These are phyloP conservation scores for Salix koriyanagi DNA, from an alignment of 345 rosid genomes.

Conservation along the genomic window DNA sequence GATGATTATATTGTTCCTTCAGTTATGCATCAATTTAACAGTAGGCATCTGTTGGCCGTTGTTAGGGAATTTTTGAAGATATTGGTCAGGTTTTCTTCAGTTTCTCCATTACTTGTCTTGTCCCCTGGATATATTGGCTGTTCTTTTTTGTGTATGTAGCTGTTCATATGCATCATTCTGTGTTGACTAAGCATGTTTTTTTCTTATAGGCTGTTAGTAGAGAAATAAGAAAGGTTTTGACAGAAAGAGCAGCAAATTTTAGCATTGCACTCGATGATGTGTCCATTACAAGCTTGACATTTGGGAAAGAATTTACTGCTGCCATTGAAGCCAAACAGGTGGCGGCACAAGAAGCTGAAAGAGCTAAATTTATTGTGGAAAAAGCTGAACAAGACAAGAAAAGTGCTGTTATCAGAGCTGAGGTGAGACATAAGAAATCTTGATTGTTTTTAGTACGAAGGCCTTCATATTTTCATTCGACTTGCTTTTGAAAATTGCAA, in stretches of 20 bases:
- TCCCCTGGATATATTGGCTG: neutral
- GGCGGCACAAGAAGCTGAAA: conserved; percentile 93
- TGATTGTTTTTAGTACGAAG: neutral
- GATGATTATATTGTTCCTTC: neutral
- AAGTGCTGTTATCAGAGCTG: conserved; percentile 86
- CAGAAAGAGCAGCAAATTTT: conserved; percentile 70
- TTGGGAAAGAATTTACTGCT: conserved; percentile 90
- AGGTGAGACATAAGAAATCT: conserved; percentile 42
- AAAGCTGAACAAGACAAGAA: conserved; percentile 92
- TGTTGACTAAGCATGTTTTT: neutral
- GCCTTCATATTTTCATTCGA: neutral
- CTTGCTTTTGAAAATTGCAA: neutral
- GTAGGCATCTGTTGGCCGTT: neutral
- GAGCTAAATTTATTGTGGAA: conserved; percentile 91
- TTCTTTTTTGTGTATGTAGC: neutral
- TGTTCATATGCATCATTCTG: neutral
- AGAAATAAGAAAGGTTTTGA: conserved; percentile 82
- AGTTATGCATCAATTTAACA: neutral
- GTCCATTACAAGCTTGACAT: conserved; percentile 77
- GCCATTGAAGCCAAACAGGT: conserved; percentile 95
- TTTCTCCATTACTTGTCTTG: neutral
- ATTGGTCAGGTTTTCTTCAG: neutral
- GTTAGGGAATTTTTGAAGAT: neutral
- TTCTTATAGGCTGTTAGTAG: conserved; percentile 59
- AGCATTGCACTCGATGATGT: conserved; percentile 85